phyloP scores from a whole-genome alignment of 106 monocot species.

The Amphibolis antarctica region DNA sequence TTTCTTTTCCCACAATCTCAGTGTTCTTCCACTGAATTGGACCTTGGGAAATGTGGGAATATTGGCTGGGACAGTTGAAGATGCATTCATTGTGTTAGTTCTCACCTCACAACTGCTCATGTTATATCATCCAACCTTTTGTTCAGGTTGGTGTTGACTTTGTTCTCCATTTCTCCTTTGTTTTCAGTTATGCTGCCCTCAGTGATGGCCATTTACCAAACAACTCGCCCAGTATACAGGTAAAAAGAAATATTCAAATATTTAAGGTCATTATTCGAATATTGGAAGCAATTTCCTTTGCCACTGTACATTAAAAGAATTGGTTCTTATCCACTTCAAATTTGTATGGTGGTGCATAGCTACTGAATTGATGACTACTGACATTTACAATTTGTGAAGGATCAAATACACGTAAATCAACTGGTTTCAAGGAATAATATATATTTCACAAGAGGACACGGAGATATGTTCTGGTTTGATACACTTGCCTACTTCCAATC shows the following conservation, averaged over 20 bases:
- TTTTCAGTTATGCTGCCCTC: conserved; percentile 74
- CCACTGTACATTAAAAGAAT: no score
- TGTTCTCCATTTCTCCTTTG: not conserved
- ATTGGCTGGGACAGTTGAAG: conserved; percentile 72
- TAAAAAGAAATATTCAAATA: conserved; percentile 7
- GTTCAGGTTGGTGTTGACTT: not conserved
- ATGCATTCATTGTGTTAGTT: conserved; percentile 70
- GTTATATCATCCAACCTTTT: not conserved
- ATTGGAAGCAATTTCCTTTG: not conserved
- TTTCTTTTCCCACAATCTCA: conserved; percentile 1
- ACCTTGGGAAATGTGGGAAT: conserved; percentile 84
- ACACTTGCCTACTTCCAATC: no score
- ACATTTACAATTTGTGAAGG: not conserved
- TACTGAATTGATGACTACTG: not conserved
- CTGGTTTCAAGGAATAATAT: no score
- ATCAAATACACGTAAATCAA: no score
- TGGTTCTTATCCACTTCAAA: no score
- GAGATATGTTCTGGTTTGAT: no score
- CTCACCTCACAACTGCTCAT: not conserved
- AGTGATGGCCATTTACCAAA: conserved; percentile 18
- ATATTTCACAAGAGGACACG: no score
- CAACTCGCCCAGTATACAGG: conserved; percentile 25
- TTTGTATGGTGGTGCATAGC: not conserved
- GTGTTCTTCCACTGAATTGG: conserved; percentile 91
- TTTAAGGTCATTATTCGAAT: not conserved